Conservation (phyloP, 2,329 filamentous ascomycete species). For the Epichloe amarillans region DNA sequence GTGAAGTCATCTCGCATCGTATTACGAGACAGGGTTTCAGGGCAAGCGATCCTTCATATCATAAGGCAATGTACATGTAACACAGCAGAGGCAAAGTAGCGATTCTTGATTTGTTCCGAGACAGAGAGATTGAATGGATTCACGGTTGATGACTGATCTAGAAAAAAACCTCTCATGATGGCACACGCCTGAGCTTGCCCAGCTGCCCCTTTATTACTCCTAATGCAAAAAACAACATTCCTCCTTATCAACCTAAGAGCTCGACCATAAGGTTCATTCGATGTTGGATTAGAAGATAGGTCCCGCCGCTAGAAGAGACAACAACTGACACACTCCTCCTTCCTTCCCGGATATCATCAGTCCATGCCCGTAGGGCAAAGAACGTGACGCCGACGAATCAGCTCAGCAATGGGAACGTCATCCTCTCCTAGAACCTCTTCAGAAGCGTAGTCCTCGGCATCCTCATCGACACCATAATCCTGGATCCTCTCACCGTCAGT, state of each 20-base stretch:
- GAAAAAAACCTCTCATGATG: not conserved
- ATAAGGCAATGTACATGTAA: not conserved
- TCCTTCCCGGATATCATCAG: not conserved
- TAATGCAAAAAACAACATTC: not conserved
- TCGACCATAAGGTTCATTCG: not conserved
- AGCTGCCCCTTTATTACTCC: not conserved
- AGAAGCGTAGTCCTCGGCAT: constrained; percentile 35
- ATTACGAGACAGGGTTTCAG: constrained; percentile 2
- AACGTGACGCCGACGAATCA: constrained; percentile 44
- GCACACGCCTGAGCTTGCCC: not conserved
- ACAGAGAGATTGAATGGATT: not conserved
- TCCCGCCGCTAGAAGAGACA: not conserved
- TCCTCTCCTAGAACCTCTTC: constrained; percentile 35
- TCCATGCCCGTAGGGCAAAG: not conserved
- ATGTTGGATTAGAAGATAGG: not conserved
- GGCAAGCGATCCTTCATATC: constrained; percentile 14
- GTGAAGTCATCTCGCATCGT: constrained; percentile 24
- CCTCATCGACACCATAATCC: constrained; percentile 72
- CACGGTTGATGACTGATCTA: not conserved
- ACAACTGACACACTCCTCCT: constrained; percentile 11
- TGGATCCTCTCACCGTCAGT: constrained; percentile 59
- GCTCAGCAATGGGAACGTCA: constrained; percentile 56
- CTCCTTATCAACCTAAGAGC: not conserved
- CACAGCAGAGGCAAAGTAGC: not conserved
- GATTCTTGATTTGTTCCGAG: not conserved